Evolutionary conservation across 1,284 basidiomycete species (phyloP).

Genomic region (Moesziomyces antarcticus): DNA sequence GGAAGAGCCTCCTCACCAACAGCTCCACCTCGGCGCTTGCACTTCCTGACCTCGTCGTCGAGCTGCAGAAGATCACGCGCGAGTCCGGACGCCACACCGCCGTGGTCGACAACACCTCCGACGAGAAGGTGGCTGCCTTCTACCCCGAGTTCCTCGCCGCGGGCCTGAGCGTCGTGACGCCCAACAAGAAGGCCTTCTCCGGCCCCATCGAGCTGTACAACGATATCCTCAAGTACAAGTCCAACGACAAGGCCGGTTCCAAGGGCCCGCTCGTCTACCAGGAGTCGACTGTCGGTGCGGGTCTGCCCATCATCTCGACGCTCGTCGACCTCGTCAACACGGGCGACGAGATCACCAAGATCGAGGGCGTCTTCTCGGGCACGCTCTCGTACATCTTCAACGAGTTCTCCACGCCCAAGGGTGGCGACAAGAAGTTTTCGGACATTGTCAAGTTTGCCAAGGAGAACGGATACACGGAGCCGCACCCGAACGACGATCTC

Average conservation of each 20-base stretch:
- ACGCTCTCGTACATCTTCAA: slow-evolving; percentile 99
- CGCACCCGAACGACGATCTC: slow-evolving; percentile 94
- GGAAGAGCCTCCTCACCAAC: slow-evolving; percentile 48
- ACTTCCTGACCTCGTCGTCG: slow-evolving; percentile 45
- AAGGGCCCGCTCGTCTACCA: slow-evolving; percentile 78
- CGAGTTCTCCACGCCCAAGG: slow-evolving; percentile 74
- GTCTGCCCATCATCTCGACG: slow-evolving; percentile 89
- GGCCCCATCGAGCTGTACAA: slow-evolving; percentile 79
- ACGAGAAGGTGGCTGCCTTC: slow-evolving; percentile 81
- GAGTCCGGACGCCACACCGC: slow-evolving; percentile 71
- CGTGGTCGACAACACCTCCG: slow-evolving; percentile 93
- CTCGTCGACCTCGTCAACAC: slow-evolving; percentile 90
- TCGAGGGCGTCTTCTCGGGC: slow-evolving; percentile 84
- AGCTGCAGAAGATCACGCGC: slow-evolving; percentile 52
- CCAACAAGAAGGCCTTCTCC: slow-evolving; percentile 97
- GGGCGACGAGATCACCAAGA: slow-evolving; percentile 80
- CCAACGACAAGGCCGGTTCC: slow-evolving; percentile 31
- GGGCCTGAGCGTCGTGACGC: slow-evolving; percentile 90
- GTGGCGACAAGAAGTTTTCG: slow-evolving; percentile 76
- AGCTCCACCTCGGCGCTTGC: slow-evolving; percentile 50
- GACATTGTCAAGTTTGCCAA: slow-evolving; percentile 88
- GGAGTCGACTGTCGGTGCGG: slow-evolving; percentile 95
- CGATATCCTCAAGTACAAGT: slow-evolving; percentile 71
- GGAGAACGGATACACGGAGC: slow-evolving; percentile 96
- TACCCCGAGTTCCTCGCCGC: slow-evolving; percentile 85